Evolutionary conservation across 345 rosid species (phyloP), one percentile per base, ranked within the genome.

Genomic region (Adansonia digitata): DNA sequence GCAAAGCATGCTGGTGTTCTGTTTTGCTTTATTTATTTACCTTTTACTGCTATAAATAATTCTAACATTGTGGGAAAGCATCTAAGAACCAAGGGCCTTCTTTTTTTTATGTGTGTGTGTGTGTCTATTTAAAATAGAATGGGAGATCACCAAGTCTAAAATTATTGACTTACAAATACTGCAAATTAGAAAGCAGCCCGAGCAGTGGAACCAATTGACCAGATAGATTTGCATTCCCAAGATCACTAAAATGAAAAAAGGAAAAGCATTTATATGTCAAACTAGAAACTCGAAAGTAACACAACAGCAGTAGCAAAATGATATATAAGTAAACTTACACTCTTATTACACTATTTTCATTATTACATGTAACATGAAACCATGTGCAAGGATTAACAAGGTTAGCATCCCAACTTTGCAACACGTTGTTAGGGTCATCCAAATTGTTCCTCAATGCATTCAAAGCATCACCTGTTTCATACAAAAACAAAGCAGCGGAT

Each of bases 331-430:
- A 77, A 75, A 86, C 97, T 86, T 91, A 94, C 98, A 94, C 89
- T 66, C 97, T 91, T 61, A 82, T 86, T 27, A 91, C 97, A 22
- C 87, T 85, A 69, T 80, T 85, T 35, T 91, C 89, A 75, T 66
- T 84, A 79, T 82, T 90, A 85, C 98, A 93, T 52, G 97, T 91
- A 56, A 93, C 90, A 72, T 93, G 94, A 80, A 89, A 90, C 98
- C 98, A 93, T 26, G 95, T 90, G 85, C 97, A 93, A 11, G 97
- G 98, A 83, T 80, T 88, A 72, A 84, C 90, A 66, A 89, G 94
- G 72, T 95, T 86, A 34, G 95, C 39, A 83, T 91, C 94, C 98
- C 98, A 93, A 84, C 92, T 91, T 72, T 91, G 89, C 56, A 93
- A 83, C 77, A 89, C 88, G 69, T 81, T 90, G 76, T 88, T 84